phyloP scores from a whole-genome alignment of 2,329 filamentous ascomycete species.

The Xylariaceae sp. region DNA sequence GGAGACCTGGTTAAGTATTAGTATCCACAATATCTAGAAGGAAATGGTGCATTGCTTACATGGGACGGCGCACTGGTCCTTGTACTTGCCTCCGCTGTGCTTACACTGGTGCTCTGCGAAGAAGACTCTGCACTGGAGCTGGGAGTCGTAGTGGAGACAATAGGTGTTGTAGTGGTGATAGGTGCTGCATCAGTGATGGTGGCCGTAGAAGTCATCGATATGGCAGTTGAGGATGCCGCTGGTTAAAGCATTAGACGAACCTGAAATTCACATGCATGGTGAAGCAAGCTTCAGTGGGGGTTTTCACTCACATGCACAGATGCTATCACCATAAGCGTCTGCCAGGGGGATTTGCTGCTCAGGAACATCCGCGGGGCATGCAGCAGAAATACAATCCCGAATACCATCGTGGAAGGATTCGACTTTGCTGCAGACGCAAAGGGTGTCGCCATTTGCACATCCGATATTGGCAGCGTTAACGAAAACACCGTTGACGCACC shows the following conservation, averaged over 20 bases:
- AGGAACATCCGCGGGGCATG: conserved; percentile 40
- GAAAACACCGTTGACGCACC: conserved; percentile 40
- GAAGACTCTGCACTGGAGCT: conserved; percentile 8
- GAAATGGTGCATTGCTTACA: background rate
- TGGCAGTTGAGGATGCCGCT: conserved; percentile 29
- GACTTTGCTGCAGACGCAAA: conserved; percentile 50
- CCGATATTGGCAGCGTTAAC: conserved; percentile 31
- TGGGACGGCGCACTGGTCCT: background rate
- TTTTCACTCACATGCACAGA: conserved; percentile 42
- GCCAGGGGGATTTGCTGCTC: conserved; percentile 40
- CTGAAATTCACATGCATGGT: background rate
- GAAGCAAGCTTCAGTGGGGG: background rate
- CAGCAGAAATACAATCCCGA: conserved; percentile 48
- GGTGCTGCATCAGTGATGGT: conserved; percentile 24
- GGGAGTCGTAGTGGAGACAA: conserved; percentile 13
- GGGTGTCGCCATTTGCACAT: conserved; percentile 38
- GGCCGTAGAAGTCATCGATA: background rate
- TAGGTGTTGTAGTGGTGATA: conserved; percentile 15
- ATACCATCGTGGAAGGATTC: conserved; percentile 44
- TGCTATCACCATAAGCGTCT: conserved; percentile 32
- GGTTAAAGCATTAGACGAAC: conserved; percentile 7
- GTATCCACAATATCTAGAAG: background rate
- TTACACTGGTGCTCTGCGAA: conserved; percentile 9
- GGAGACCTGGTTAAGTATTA: conserved; percentile 5
- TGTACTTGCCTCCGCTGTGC: background rate